These are phyloP conservation scores for Carpinus viminea DNA, from an alignment of 306 rosid genomes.

Conservation along the genomic window DNA sequence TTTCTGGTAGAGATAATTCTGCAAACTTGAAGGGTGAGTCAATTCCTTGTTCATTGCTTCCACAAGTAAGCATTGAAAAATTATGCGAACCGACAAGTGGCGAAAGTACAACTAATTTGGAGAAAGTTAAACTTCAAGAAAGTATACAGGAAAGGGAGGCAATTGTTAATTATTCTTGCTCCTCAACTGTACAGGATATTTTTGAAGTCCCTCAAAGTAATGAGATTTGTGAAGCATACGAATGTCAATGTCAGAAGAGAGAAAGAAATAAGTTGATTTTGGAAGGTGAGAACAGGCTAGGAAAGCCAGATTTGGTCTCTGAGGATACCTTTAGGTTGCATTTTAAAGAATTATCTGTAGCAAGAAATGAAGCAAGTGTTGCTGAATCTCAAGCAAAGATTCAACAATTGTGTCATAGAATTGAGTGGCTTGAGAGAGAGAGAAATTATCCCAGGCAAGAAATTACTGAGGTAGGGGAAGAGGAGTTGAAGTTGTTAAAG, in stretches of 20 bases:
- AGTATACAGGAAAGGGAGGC: slow-evolving; percentile 25
- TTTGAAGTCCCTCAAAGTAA: slow-evolving; percentile 65
- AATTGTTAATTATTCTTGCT: slow-evolving; percentile 28
- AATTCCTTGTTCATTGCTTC: slow-evolving; percentile 48
- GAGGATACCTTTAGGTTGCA: slow-evolving; percentile 35
- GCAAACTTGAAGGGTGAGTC: slow-evolving; percentile 30
- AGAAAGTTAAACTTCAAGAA: slow-evolving; percentile 22
- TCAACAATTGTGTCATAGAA: slow-evolving; percentile 53
- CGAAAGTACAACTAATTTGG: slow-evolving; percentile 24
- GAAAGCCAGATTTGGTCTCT: slow-evolving; percentile 46
- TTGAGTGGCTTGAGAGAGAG: slow-evolving; percentile 65
- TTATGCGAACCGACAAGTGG: slow-evolving; percentile 21
- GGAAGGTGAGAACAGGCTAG: slow-evolving; percentile 46
- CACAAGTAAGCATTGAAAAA: slow-evolving; percentile 30
- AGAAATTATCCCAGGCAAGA: slow-evolving; percentile 47
- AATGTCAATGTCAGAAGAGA: slow-evolving; percentile 32
- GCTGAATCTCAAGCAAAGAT: slow-evolving; percentile 50
- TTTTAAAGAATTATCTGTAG: slow-evolving; percentile 33
- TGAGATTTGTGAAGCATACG: slow-evolving; percentile 35
- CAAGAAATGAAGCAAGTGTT: slow-evolving; percentile 31
- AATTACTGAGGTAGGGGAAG: slow-evolving; percentile 51
- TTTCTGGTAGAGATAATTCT: slow-evolving; percentile 37
- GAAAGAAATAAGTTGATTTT: slow-evolving; percentile 34
- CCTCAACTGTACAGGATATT: slow-evolving; percentile 62
- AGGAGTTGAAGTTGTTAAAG: slow-evolving; percentile 67